Evolutionary conservation across 225 moss, liverwort and hornwort species (phyloP).

Genomic region (Pseudoscleropodium purum): DNA sequence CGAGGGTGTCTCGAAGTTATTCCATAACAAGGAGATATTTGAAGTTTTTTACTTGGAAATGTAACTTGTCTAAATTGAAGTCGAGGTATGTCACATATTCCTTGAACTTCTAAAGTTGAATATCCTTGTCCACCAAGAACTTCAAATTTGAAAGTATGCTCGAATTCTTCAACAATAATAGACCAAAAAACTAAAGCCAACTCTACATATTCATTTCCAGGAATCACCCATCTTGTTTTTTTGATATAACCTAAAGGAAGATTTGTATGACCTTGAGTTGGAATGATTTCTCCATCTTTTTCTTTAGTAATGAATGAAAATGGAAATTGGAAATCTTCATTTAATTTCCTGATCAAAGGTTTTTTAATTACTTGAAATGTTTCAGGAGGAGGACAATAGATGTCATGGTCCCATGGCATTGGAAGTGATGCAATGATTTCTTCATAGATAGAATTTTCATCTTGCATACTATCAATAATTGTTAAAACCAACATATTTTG

Average conservation of each 20-base stretch:
- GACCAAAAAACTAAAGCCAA: slow-evolving; percentile 73
- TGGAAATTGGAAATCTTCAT: slow-evolving; percentile 23
- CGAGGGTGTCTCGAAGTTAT: slow-evolving; percentile 30
- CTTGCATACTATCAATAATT: slow-evolving; percentile 23
- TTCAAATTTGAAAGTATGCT: slow-evolving; percentile 65
- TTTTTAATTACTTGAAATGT: slow-evolving; percentile 47
- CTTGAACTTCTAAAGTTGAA: slow-evolving; percentile 39
- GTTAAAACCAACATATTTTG: slow-evolving; percentile 21
- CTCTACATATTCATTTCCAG: slow-evolving; percentile 24
- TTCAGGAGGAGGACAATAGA: slow-evolving; percentile 25
- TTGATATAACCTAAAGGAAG: slow-evolving; percentile 26
- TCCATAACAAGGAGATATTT: slow-evolving; percentile 40
- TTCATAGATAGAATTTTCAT: slow-evolving; percentile 9
- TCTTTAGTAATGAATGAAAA: slow-evolving; percentile 65
- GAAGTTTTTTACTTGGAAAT: slow-evolving; percentile 37
- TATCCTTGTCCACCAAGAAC: slow-evolving; percentile 50
- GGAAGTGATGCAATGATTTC: slow-evolving; percentile 45
- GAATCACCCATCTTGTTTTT: slow-evolving; percentile 82
- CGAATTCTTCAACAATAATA: slow-evolving; percentile 51
- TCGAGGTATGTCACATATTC: slow-evolving; percentile 67
- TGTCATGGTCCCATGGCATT: slow-evolving; percentile 35
- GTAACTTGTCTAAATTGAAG: slow-evolving; percentile 51
- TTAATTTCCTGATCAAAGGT: slow-evolving; percentile 26
- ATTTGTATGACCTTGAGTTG: slow-evolving; percentile 15
- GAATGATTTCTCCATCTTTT: neutral